Base-by-base conservation (phyloP, 2,329 filamentous ascomycete species). In the Botryotinia calthae region DNA sequence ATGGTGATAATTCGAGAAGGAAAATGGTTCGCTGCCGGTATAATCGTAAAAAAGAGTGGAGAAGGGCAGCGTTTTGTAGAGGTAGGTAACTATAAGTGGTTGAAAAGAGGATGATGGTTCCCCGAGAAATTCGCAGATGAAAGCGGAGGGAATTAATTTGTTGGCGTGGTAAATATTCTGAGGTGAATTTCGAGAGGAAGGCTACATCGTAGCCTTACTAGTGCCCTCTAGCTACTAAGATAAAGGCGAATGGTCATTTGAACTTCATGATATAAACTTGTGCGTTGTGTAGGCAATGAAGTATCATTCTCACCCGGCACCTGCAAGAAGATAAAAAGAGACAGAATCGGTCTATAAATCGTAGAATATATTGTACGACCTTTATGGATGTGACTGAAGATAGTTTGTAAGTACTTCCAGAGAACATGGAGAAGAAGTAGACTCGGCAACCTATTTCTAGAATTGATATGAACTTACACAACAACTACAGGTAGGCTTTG, bases 321-420 rank as follows among this genome's bases (percentile, higher is more conserved):
- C 22, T 54, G 14, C 25, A 51, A n/a, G 25, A 25, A 51, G 22
- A 9, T 10, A 25, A 25, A 25, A 25, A 25, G 46, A 51, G 22
- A 25, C 22, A 25, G 46, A 9, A 12, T 3, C 25, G 22, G 22
- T 12, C 20, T 12, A 51, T 4, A 12, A 51, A 51, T 25, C 22
- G 48, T n/a, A 51, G 22, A n/a, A 12, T 1, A n/a, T 0, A n/a
- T n/a, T n/a, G n/a, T 0, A n/a, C 6, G 20, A 14, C 25, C 4
- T 3, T 12, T n/a, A 8, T n/a, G 9, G 12, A n/a, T 12, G 10
- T n/a, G 25, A 6, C 22, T n/a, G 25, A 14, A 51, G 22, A 25
- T 51, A 20, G 5, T 51, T 25, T 25, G 22, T 25, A 12, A 25
- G 2, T 3, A 1, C 22, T 25, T 12, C 12, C 7, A 22, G 8